Conservation (phyloP, 257 asterid genomes). For the Pogostemon cablin region DNA sequence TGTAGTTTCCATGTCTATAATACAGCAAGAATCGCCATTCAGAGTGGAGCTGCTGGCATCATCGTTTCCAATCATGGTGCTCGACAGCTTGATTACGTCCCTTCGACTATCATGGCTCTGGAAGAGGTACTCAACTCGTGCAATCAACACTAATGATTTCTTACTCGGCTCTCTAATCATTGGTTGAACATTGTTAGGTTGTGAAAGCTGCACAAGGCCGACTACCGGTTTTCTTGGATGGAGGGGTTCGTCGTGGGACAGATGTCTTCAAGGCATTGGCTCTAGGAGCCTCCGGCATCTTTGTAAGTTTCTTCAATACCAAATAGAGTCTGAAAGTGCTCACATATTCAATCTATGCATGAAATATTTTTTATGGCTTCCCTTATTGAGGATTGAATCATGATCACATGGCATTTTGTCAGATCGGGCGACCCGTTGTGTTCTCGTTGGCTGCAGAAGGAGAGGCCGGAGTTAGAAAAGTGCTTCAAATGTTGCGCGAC, state of each 20-base stretch:
- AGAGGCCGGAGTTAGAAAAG: constrained; percentile 82
- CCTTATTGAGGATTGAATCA: no score
- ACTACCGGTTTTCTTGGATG: constrained; percentile 91
- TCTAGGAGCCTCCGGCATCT: constrained; percentile 91
- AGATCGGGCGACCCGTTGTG: constrained; percentile 95
- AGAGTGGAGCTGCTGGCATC: constrained; percentile 91
- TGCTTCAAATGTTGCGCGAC: constrained; percentile 85
- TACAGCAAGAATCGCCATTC: constrained; percentile 80
- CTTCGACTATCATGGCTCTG: constrained; percentile 81
- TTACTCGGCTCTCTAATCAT: constrained; percentile 1
- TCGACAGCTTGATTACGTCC: constrained; percentile 95
- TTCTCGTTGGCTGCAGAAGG: constrained; percentile 91
- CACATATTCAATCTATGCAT: background rate
- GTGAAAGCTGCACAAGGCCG: constrained; percentile 96
- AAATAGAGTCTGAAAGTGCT: no score
- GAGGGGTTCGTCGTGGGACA: constrained; percentile 96
- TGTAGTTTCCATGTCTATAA: constrained; percentile 17
- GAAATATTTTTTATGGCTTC: background rate
- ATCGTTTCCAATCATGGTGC: constrained; percentile 97
- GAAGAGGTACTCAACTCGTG: constrained; percentile 63
- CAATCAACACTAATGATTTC: background rate
- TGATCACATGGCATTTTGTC: background rate
- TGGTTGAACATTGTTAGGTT: constrained; percentile 50
- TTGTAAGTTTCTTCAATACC: constrained; percentile 53
- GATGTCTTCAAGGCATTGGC: constrained; percentile 98